Conservation (phyloP, 352 stramenopile genomes). For the Albugo candida region DNA sequence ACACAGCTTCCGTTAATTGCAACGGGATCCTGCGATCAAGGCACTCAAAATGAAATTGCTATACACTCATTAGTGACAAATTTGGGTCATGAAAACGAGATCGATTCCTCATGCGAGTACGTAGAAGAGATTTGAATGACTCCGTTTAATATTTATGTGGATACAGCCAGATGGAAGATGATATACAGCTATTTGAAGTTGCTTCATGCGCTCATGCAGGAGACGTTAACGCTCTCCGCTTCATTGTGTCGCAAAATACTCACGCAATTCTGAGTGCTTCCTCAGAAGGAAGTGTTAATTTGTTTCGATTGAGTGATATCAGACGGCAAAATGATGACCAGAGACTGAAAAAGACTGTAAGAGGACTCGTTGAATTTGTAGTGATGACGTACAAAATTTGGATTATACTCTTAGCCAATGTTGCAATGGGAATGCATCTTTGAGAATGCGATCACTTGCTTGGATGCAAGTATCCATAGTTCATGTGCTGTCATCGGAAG, state of each 20-base stretch:
- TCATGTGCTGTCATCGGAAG: slow-evolving; percentile 32
- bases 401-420: slow-evolving; percentile 5
- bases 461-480: slow-evolving; percentile 30
- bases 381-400: neutral
- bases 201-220: slow-evolving; percentile 26
- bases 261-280: slow-evolving; percentile 45
- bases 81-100: slow-evolving; percentile 23
- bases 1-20: slow-evolving; percentile 34
- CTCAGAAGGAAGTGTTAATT: slow-evolving; percentile 25
- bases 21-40: slow-evolving; percentile 33
- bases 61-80: slow-evolving; percentile 21
- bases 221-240: slow-evolving; percentile 43
- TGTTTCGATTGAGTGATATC: slow-evolving; percentile 16
- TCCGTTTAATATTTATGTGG: neutral
- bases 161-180: neutral
- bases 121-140: neutral
- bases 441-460: slow-evolving; percentile 19
- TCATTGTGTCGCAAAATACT: slow-evolving; percentile 15
- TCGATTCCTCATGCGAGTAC: slow-evolving; percentile 20
- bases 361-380: slow-evolving; percentile 8
- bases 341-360: neutral
- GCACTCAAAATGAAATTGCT: slow-evolving; percentile 30
- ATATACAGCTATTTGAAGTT: slow-evolving; percentile 18
- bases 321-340: neutral
- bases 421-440: slow-evolving; percentile 50